These are phyloP conservation scores for Chaetomiaceae sp. DNA, from an alignment of 2,329 filamentous ascomycete genomes.

Conservation along the genomic window DNA sequence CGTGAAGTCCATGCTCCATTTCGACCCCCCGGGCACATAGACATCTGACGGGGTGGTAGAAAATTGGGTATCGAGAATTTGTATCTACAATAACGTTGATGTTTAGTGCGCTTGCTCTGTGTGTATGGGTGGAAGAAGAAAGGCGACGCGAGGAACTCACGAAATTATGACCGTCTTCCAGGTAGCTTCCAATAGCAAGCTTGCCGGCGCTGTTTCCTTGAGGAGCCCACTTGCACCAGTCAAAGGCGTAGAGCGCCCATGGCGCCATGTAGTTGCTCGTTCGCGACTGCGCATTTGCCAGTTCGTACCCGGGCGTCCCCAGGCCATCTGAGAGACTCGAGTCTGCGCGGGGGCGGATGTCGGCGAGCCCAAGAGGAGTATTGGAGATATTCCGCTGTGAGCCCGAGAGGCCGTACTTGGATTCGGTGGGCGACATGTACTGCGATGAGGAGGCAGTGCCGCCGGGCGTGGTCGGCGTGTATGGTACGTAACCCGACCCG, in stretches of 20 bases:
- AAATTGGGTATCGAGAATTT: slow-evolving; percentile 90
- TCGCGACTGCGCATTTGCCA: slow-evolving; percentile 59
- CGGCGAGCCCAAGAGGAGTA: slow-evolving; percentile 83
- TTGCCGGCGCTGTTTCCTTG: slow-evolving; percentile 79
- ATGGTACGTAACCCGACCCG: slow-evolving; percentile 48
- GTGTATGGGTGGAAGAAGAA: not conserved
- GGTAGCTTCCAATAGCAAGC: slow-evolving; percentile 89
- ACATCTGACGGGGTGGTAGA: slow-evolving; percentile 64
- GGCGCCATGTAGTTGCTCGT: slow-evolving; percentile 93
- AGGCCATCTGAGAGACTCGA: slow-evolving; percentile 71
- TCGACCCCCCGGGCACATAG: slow-evolving; percentile 64
- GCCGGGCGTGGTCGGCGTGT: slow-evolving; percentile 62
- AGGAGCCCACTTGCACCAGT: slow-evolving; percentile 98
- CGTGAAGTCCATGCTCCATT: slow-evolving; percentile 80
- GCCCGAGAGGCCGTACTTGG: slow-evolving; percentile 53
- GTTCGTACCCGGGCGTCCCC: slow-evolving; percentile 60
- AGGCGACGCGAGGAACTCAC: slow-evolving; percentile 45
- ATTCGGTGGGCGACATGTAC: slow-evolving; percentile 56
- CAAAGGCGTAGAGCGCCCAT: slow-evolving; percentile 93
- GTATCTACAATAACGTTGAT: slow-evolving; percentile 61
- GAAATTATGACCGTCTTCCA: slow-evolving; percentile 98
- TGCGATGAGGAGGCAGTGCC: slow-evolving; percentile 55
- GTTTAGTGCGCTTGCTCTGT: too few relatives aligned
- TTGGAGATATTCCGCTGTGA: slow-evolving; percentile 66
- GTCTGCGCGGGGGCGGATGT: slow-evolving; percentile 84